Evolutionary conservation across 495 filamentous ascomycete species (phyloP).

Genomic region (Neurospora intermedia): DNA sequence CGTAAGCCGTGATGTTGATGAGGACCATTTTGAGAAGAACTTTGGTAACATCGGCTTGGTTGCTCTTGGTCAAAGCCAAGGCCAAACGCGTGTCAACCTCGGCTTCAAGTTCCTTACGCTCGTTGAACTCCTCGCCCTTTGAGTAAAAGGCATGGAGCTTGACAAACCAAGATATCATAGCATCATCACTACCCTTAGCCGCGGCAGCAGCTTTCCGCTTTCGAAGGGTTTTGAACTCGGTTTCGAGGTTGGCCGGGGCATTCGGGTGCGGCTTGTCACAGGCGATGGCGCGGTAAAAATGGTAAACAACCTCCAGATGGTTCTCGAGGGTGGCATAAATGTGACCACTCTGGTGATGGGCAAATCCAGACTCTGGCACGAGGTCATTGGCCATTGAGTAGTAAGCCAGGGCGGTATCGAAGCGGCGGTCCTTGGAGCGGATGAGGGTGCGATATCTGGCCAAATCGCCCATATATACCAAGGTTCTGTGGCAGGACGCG

Average conservation of each 20-base stretch:
- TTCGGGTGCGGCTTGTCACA: conserved; percentile 61
- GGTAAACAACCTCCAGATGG: conserved; percentile 74
- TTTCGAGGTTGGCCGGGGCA: conserved; percentile 63
- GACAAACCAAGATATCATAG: conserved; percentile 71
- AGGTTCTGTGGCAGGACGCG: conserved; percentile 67
- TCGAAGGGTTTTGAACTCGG: conserved; percentile 62
- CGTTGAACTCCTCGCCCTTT: conserved; percentile 53
- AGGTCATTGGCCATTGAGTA: conserved; percentile 74
- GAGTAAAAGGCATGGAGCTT: conserved; percentile 80
- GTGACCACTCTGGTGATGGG: conserved; percentile 83
- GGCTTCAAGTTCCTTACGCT: conserved; percentile 75
- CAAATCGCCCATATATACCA: conserved; percentile 83
- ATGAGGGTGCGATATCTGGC: conserved; percentile 62
- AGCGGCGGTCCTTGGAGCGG: conserved; percentile 54
- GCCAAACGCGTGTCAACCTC: conserved; percentile 72
- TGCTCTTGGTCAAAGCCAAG: conserved; percentile 50
- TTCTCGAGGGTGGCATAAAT: conserved; percentile 65
- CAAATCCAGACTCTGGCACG: conserved; percentile 64
- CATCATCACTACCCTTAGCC: conserved; percentile 17
- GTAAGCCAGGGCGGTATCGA: conserved; percentile 71
- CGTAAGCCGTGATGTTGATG: conserved; percentile 77
- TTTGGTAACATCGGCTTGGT: conserved; percentile 37
- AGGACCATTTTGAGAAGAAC: conserved; percentile 70
- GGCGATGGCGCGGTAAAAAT: conserved; percentile 74
- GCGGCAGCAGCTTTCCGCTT: conserved; percentile 10